Base-by-base conservation (phyloP, 768 basidiomycete genomes). In the Lactarius hengduanensis region DNA sequence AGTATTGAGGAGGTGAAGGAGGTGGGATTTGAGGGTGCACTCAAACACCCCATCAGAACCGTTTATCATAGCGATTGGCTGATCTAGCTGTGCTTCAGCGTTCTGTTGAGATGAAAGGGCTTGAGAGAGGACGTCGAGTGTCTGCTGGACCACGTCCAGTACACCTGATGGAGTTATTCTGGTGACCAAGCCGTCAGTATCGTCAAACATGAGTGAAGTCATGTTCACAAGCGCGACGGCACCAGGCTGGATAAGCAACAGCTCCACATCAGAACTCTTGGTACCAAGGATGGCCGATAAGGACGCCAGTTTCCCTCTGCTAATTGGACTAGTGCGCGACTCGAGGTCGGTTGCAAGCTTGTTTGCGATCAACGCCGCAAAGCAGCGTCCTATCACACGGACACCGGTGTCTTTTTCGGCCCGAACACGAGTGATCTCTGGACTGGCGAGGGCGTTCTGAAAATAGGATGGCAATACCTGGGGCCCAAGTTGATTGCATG, bases 191-290 rank as follows among this genome's bases (percentile, higher is more conserved):
- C 10, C 20, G 4, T 36, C 63, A 15, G 26, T 8, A 0, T 40
- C 34, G 26, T 40, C 55, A 9, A 43, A 38, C 6, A 4, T 26
- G 15, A 64, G 26, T 13, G 45, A 50, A 59, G 47, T 34, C 22
- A 59, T 22, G 47, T 32, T 64, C 8, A 45, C 63, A 16, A 64
- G 63, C 22, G 26, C 26, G 13, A 59, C 34, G 57, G 57, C 45
- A 22, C 57, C 47, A 7, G 57, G 43, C 16, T 57, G 57, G 18
- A 18, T 22, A 9, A 64, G 57, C 36, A 57, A 64, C 1, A 58
- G 15, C 36, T 38, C 28, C 45, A 64, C 34, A 5, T 59, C 45
- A 20, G 13, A 18, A 10, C 36, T 58, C 18, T 43, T 36, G 10
- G 22, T 38, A 26, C 30, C 63, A 26, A 64, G 57, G 28, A 64